phyloP scores from a whole-genome alignment of 164 flowering plant genomes.

The Kalanchoe fedtschenkoi region DNA sequence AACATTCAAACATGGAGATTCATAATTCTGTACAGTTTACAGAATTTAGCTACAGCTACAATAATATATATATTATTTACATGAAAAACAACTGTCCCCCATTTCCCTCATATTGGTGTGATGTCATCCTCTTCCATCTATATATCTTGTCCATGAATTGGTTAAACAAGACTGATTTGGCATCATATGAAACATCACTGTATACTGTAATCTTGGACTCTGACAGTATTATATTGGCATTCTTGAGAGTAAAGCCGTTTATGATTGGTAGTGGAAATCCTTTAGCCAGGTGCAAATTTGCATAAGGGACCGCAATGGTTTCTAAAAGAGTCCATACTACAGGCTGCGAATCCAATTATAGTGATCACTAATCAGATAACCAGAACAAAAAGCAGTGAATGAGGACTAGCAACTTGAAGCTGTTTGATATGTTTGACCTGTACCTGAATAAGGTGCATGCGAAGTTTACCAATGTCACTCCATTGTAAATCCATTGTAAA shows the following conservation, averaged over 20 bases:
- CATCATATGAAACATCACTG: conserved; percentile 39
- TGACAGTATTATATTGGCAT: conserved; percentile 33
- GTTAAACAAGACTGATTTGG: conserved; percentile 7
- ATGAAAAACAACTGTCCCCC: not conserved
- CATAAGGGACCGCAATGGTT: conserved; percentile 59
- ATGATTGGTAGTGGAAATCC: conserved; percentile 75
- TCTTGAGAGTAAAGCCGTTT: conserved; percentile 57
- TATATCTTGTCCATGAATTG: not conserved
- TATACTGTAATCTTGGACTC: conserved; percentile 44
- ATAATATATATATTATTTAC: not conserved
- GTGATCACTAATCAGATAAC: not conserved
- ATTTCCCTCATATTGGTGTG: not conserved
- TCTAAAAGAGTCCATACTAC: conserved; percentile 50
- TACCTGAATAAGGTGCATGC: conserved; percentile 71
- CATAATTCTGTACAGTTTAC: not conserved
- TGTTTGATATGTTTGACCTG: not conserved
- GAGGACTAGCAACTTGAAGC: not conserved
- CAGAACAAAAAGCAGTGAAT: not conserved
- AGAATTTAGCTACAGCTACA: not conserved
- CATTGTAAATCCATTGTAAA: conserved; percentile 63
- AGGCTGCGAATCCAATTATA: conserved; percentile 40
- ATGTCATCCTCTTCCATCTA: not conserved
- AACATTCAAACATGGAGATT: not conserved
- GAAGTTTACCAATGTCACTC: conserved; percentile 77
- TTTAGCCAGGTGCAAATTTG: conserved; percentile 44